These are phyloP conservation scores for Achaetomiella virescens DNA, from an alignment of 495 filamentous ascomycete genomes.

Conservation along the genomic window DNA sequence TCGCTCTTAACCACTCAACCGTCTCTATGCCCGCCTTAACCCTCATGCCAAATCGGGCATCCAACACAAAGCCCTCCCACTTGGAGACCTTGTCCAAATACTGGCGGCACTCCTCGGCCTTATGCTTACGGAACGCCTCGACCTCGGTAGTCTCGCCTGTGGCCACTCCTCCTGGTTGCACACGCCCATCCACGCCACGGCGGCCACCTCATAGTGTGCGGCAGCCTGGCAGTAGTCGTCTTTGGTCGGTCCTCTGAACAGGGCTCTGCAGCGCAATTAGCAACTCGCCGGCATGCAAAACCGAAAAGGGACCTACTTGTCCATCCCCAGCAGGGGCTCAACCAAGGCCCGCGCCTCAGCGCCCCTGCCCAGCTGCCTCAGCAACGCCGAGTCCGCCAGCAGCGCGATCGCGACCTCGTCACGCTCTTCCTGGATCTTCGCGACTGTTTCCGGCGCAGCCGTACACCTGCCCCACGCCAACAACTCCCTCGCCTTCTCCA, in stretches of 20 bases:
- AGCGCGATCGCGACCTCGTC: constrained; percentile 72
- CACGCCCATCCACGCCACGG: constrained; percentile 66
- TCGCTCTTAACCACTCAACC: constrained; percentile 57
- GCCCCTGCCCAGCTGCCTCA: constrained; percentile 54
- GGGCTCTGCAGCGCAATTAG: constrained; percentile 30
- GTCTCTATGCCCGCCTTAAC: constrained; percentile 76
- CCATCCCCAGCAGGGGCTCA: constrained; percentile 51
- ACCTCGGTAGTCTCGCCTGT: constrained; percentile 17
- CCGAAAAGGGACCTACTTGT: constrained; percentile 44
- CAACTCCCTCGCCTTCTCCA: constrained; percentile 56
- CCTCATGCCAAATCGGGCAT: constrained; percentile 78
- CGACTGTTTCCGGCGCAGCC: constrained; percentile 46
- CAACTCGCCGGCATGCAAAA: not conserved
- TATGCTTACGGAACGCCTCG: constrained; percentile 44
- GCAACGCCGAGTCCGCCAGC: constrained; percentile 60
- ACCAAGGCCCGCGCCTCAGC: constrained; percentile 61
- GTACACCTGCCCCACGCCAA: constrained; percentile 58
- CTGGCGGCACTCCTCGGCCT: constrained; percentile 59
- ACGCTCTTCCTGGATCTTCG: constrained; percentile 59
- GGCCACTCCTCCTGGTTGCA: constrained; percentile 27
- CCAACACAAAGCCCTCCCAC: constrained; percentile 84
- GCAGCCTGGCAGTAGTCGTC: constrained; percentile 78
- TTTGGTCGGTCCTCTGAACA: constrained; percentile 66
- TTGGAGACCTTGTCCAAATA: constrained; percentile 71
- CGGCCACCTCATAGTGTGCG: constrained; percentile 87